Evolutionary conservation across 805 yeast genomes (phyloP), one percentile per base, ranked within the genome.

Genomic region (Vanderwaltozyma tropicalis): DNA sequence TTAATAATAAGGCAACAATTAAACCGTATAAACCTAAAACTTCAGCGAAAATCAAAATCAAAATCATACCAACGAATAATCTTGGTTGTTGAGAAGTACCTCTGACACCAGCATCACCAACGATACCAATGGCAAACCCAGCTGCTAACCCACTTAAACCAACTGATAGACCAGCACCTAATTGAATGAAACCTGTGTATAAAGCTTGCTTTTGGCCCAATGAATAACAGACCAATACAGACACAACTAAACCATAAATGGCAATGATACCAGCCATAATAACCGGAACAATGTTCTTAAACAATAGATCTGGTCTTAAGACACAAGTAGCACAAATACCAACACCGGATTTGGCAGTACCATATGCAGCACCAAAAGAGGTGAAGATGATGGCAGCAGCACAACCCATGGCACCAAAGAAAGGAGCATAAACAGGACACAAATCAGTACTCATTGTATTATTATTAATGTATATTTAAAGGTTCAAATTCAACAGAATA

Each of bases 181-280:
- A 73, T 71, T 89, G 98, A 66, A 89, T 87, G 74, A 89, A 89
- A 50, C 97, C 97, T 44, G 96, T 86, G 72, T 84, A 89, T 49
- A 89, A 71, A 41, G 97, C 94, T 68, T 88, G 95, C 54, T 76
- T 72, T 68, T 88, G 96, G 58, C 77, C 78, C 57, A 89, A 75
- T 35, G 89, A 78, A 56, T 84, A 92, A 39, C 96, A 81, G 46
- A 89, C 89, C 61, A 89, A 76, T 47, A 89, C 98, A 24, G 96
- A 83, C 42, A 89, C 96, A 47, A 89, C 97, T 60, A 89, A 71
- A 41, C 98, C 98, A 65, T 89, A 89, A 69, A 89, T 88, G 69
- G 97, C 96, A 69, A 89, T 87, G 61, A 89, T 89, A 89, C 98
- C 98, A 48, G 97, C 96, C 96, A 89, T 89, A 69, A 89, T 78